Conservation (phyloP, 306 rosid species). For the Trichosanthes cucumerina region DNA sequence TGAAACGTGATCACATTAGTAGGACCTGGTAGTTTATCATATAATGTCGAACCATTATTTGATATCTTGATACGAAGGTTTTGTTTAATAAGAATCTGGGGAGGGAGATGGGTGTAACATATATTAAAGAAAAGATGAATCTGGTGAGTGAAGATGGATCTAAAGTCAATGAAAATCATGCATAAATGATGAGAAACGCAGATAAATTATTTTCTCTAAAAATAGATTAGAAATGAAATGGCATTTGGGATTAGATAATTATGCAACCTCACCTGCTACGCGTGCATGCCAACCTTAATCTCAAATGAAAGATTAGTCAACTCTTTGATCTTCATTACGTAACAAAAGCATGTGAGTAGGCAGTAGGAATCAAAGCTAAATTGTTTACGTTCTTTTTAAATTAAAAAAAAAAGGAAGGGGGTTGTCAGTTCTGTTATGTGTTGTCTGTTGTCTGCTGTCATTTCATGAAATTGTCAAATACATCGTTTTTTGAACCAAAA, state of each 20-base stretch:
- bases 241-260: neutral
- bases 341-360: neutral
- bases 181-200: neutral
- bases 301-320: neutral
- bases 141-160: neutral
- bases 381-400: neutral
- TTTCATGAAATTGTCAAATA: constrained; percentile 2
- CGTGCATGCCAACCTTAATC: neutral
- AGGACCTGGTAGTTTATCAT: neutral
- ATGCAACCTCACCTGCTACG: neutral
- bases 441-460: neutral
- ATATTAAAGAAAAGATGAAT: neutral
- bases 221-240: neutral
- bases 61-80: neutral
- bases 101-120: neutral
- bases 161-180: neutral
- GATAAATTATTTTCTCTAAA: neutral
- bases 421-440: too few species aligned
- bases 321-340: neutral
- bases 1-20: neutral
- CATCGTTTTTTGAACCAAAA: neutral
- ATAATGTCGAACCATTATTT: neutral
- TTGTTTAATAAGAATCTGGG: neutral
- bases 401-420: neutral
- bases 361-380: neutral